phyloP scores from a whole-genome alignment of 148 eudicot genomes.

The Fagopyrum tataricum region DNA sequence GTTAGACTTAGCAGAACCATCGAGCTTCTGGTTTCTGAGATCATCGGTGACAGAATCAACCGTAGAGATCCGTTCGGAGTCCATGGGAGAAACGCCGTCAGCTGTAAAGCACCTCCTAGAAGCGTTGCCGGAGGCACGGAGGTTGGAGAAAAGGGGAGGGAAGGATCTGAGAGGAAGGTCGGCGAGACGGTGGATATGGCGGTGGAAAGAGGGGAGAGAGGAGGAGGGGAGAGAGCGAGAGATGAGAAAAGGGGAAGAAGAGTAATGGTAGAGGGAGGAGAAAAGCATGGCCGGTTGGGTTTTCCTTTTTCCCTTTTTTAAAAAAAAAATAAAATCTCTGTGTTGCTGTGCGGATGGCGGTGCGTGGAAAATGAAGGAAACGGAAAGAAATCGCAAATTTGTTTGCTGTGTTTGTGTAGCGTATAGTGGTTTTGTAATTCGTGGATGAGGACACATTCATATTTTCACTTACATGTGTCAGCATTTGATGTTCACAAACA shows the following conservation, averaged over 20 bases:
- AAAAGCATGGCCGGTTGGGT: conserved; percentile 29
- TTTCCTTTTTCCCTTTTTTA: neutral
- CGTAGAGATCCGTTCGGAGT: conserved; percentile 21
- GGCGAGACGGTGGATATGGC: conserved; percentile 13
- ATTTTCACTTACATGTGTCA: no score
- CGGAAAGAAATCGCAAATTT: no score
- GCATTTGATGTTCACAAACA: no score
- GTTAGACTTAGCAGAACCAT: conserved; percentile 10
- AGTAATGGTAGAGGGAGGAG: conserved; percentile 17
- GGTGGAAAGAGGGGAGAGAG: conserved; percentile 21
- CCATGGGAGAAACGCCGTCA: conserved; percentile 26
- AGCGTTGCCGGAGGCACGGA: conserved; percentile 19
- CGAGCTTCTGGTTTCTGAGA: conserved; percentile 46
- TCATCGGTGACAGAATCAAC: conserved; percentile 43
- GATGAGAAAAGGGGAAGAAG: conserved; percentile 11
- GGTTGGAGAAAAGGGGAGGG: conserved; percentile 14
- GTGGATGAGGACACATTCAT: no score
- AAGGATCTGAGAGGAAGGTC: conserved; percentile 12
- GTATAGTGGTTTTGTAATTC: no score
- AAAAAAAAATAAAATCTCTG: no score
- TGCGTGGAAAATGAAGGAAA: no score
- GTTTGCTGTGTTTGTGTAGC: no score
- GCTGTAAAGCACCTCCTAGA: conserved; percentile 11
- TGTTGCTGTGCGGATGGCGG: no score
- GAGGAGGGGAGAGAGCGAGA: conserved; percentile 19